Evolutionary conservation across 2,329 filamentous ascomycete genomes (phyloP), one percentile per base, ranked within the genome.

Genomic region (Clonostachys byssicola): DNA sequence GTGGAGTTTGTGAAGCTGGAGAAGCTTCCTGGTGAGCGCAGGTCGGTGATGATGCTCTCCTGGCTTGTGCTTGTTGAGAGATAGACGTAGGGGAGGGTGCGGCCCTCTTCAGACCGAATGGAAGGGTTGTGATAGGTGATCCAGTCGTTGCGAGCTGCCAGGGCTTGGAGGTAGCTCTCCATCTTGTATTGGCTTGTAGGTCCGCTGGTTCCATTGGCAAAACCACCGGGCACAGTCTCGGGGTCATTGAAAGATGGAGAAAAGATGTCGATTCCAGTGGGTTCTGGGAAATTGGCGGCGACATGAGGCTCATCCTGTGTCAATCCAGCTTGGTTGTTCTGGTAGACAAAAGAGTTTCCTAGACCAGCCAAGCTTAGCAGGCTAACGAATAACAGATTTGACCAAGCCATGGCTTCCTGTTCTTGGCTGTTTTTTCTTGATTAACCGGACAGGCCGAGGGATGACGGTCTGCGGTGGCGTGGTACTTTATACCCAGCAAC

Each of bases 201-300:
- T 2, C 60, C 61, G 12, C 52, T 55, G 0, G 59, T 63, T 14
- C 61, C 60, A 34, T 61, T 61, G 5, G 51, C 45, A 13, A 61
- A 63, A 1, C 51, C 51, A 2, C 43, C 41, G 0, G 60, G 56
- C 5, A 63, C 47, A 4, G 57, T 54, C 34, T 56, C 47, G 0
- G 52, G 49, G 4, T 51, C 46, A 6, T 34, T 40, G 33, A 63
- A 63, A 2, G 61, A 52, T 2, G 61, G 61, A 0, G 61, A 62
- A 14, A 49, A 43, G 2, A 63, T 49, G 5, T 61, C 40, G 2
- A 63, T 34, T 20, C 44, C 44, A 3, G 53, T 30, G 5, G 60
- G 46, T 1, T 54, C 49, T 2, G 51, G 54, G 4, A 61, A 61
- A 43, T 59, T 49, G 18, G 47, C 50, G 7, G 59, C 53, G 4